Percentiles rank a stretch among this genome's conserved stretches.
Evolutionary conservation across 208 protist species (phyloP).

Genomic region (Leishmania tarentolae): DNA sequence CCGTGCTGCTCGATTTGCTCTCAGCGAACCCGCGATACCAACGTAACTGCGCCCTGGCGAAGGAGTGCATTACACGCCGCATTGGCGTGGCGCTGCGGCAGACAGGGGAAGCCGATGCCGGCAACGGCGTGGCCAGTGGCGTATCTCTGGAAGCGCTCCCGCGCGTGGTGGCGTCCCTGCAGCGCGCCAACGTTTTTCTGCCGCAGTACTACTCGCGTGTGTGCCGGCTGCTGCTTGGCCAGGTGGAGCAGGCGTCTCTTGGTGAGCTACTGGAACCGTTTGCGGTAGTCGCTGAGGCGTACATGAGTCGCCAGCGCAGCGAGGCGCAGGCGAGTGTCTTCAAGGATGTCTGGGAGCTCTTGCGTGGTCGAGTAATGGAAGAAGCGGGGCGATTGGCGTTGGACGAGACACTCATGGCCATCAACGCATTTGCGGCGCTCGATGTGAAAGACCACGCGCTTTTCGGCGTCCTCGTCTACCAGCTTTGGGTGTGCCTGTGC

Average conservation of each 20-base stretch:
- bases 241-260: conserved; percentile 57
- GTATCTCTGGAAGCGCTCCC: conserved; percentile 41
- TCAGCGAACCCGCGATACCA: conserved; percentile 31
- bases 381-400: conserved; percentile 23
- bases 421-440: conserved; percentile 77
- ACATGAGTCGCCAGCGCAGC: conserved; percentile 43
- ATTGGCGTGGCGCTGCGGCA: conserved; percentile 32
- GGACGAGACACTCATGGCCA: conserved; percentile 46
- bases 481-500: conserved; percentile 45
- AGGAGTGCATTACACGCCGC: conserved; percentile 34
- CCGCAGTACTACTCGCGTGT: conserved; percentile 71
- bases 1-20: conserved; percentile 53
- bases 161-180: conserved; percentile 44
- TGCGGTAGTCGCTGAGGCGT: conserved; percentile 63
- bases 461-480: conserved; percentile 61
- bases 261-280: conserved; percentile 60
- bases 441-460: conserved; percentile 62
- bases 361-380: conserved; percentile 64
- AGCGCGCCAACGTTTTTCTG: conserved; percentile 56
- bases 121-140: not conserved
- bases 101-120: conserved; percentile 9
- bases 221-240: conserved; percentile 62
- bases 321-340: conserved; percentile 63
- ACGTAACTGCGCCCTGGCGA: conserved; percentile 43
- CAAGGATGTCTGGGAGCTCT: conserved; percentile 77